Evolutionary conservation across 176 grass and related monocot genomes (phyloP).

Genomic region (Juncus effusus): DNA sequence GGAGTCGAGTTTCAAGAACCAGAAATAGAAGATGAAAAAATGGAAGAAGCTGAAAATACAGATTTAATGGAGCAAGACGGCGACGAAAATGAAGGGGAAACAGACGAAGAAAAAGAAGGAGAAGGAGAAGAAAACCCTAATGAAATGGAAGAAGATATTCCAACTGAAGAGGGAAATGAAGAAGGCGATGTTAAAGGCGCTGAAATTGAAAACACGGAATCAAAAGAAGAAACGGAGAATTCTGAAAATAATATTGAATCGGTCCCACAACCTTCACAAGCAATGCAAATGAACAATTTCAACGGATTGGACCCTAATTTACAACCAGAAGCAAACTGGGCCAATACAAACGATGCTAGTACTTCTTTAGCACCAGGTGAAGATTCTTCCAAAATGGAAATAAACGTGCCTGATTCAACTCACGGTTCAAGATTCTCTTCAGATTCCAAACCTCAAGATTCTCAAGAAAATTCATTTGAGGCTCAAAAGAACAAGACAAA

Average conservation of each 20-base stretch:
- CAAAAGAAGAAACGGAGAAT: conserved; percentile 41
- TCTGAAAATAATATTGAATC: conserved; percentile 43
- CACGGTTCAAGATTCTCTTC: conserved; percentile 60
- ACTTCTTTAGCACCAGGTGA: conserved; percentile 53
- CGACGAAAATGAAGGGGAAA: conserved; percentile 31
- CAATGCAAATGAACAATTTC: conserved; percentile 32
- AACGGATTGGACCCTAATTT: conserved; percentile 49
- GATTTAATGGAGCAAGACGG: conserved; percentile 24
- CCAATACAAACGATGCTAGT: conserved; percentile 61
- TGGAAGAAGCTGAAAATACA: conserved; percentile 42
- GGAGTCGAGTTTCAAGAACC: conserved; percentile 55
- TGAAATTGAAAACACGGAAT: conserved; percentile 54
- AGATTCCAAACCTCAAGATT: conserved; percentile 49
- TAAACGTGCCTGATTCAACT: conserved; percentile 55
- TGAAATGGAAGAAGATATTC: conserved; percentile 39
- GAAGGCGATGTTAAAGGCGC: conserved; percentile 29
- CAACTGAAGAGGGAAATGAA: conserved; percentile 35
- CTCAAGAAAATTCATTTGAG: conserved; percentile 36
- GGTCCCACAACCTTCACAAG: conserved; percentile 39
- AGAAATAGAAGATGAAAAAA: conserved; percentile 47
- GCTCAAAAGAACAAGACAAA: conserved; percentile 59
- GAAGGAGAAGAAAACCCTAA: conserved; percentile 45
- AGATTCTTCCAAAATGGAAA: conserved; percentile 56
- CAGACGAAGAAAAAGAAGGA: conserved; percentile 45
- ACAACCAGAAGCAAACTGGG: conserved; percentile 55